phyloP scores from a whole-genome alignment of 2,329 filamentous ascomycete species.

The Fusarium piperis region DNA sequence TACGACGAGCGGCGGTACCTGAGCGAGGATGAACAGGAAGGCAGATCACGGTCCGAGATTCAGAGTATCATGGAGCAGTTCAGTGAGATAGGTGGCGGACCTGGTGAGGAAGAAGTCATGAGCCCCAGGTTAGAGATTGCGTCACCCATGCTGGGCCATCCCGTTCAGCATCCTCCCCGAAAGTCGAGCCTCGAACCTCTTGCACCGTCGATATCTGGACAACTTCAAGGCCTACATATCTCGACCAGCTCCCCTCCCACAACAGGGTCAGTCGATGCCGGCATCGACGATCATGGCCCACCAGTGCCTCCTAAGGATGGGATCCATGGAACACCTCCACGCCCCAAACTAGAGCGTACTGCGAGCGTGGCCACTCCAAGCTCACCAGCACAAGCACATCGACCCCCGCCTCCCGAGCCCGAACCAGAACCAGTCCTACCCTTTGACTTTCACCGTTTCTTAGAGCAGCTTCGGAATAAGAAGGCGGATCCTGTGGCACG shows the following conservation, averaged over 20 bases:
- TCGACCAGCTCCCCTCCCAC: conserved; percentile 52
- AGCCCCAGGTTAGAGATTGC: conserved; percentile 85
- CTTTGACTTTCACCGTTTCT: conserved; percentile 96
- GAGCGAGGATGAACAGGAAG: conserved; percentile 73
- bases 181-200: conserved; percentile 86
- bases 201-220: conserved; percentile 59
- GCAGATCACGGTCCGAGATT: conserved; percentile 83
- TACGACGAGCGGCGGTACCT: conserved; percentile 66
- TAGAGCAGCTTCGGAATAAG: conserved; percentile 94
- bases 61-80: conserved; percentile 99
- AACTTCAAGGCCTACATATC: conserved; percentile 56
- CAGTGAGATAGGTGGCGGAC: conserved; percentile 76
- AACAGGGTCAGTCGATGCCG: conserved; percentile 50
- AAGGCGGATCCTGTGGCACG: conserved; percentile 98
- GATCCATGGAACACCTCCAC: conserved; percentile 52
- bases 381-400: conserved; percentile 63
- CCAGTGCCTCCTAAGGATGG: conserved; percentile 70
- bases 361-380: conserved; percentile 49
- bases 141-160: conserved; percentile 77
- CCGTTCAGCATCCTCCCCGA: conserved; percentile 78
- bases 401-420: conserved; percentile 76
- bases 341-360: conserved; percentile 51
- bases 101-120: conserved; percentile 86
- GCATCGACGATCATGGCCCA: conserved; percentile 59
- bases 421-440: conserved; percentile 85